Evolutionary conservation across 768 basidiomycete genomes (phyloP).

Genomic region (Pleurotus eryngii): DNA sequence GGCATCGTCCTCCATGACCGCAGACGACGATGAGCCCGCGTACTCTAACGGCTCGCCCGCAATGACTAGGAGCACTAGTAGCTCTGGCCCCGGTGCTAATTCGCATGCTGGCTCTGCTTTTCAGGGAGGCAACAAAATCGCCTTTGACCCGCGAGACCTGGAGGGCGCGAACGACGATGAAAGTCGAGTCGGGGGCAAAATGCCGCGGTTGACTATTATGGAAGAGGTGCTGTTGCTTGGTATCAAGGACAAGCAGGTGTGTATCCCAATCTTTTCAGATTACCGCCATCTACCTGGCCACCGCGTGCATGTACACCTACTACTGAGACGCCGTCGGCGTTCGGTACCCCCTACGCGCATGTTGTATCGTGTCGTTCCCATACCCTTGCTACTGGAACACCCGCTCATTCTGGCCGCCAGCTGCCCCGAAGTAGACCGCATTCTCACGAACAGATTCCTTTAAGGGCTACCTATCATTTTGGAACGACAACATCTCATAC

Average conservation of each 20-base stretch:
- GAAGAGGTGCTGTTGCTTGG: conserved; percentile 95
- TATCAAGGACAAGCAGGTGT: conserved; percentile 93
- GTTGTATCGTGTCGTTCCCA: conserved; percentile 8
- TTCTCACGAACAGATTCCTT: conserved; percentile 3
- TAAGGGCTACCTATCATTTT: conserved; percentile 91
- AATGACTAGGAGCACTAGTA: conserved; percentile 14
- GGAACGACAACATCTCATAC: conserved; percentile 99
- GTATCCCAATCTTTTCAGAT: conserved; percentile 15
- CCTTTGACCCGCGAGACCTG: conserved; percentile 90
- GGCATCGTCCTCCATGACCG: conserved; percentile 32
- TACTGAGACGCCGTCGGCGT: no score
- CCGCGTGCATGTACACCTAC: no score
- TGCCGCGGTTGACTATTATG: conserved; percentile 90
- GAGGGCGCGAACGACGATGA: conserved; percentile 63
- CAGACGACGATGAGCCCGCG: conserved; percentile 30
- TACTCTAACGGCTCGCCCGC: conserved; percentile 12
- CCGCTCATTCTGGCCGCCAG: no score
- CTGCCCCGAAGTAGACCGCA: neutral
- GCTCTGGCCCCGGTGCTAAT: conserved; percentile 15
- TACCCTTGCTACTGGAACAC: neutral
- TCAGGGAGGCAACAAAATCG: conserved; percentile 83
- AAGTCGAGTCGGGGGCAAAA: conserved; percentile 57
- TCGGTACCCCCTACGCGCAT: neutral
- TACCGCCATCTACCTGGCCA: no score
- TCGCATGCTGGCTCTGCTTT: conserved; percentile 80